Evolutionary conservation across 345 rosid species (phyloP).

Genomic region (Ceriops decandra): DNA sequence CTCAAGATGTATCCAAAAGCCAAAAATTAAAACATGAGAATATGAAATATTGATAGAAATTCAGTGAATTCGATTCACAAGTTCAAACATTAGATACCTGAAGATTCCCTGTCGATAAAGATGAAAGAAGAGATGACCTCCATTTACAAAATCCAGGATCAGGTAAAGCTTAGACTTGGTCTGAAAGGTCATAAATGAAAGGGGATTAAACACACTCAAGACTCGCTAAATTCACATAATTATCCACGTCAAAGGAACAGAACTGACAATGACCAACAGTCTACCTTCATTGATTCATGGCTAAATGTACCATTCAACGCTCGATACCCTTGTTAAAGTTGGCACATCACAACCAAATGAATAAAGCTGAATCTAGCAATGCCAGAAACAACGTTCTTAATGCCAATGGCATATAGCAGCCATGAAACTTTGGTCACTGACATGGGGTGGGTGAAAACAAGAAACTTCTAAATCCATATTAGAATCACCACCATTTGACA

Average conservation of each 20-base stretch:
- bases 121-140: conserved; percentile 78
- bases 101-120: conserved; percentile 62
- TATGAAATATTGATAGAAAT: background rate
- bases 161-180: conserved; percentile 67
- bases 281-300: too few relatives aligned
- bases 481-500: background rate
- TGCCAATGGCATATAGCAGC: too few relatives aligned
- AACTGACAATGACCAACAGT: too few relatives aligned
- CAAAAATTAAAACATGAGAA: conserved; percentile 18
- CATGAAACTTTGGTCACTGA: too few relatives aligned
- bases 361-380: too few relatives aligned
- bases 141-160: conserved; percentile 70
- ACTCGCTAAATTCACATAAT: background rate
- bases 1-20: conserved; percentile 13
- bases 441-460: too few relatives aligned
- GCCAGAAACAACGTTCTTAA: too few relatives aligned
- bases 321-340: too few relatives aligned
- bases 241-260: background rate
- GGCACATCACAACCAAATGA: too few relatives aligned
- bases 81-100: conserved; percentile 34
- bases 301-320: too few relatives aligned
- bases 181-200: conserved; percentile 30
- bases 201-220: background rate
- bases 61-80: background rate
- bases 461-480: background rate